Conservation (phyloP, 768 basidiomycete genomes). For the Pulveroboletus sp. region DNA sequence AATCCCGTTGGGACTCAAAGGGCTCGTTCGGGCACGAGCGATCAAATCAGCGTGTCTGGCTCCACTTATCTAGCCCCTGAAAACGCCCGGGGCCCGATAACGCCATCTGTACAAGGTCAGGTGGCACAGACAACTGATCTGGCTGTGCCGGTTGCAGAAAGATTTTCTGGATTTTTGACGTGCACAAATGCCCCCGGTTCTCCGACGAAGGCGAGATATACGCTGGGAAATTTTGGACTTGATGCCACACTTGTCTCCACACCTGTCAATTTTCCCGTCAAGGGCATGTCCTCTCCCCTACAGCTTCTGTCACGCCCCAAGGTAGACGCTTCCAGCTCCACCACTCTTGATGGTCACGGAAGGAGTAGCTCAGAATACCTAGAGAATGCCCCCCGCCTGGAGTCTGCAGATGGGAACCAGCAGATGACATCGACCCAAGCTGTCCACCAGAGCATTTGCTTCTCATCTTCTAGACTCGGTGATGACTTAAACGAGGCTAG, state of each 20-base stretch:
- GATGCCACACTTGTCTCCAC: not conserved
- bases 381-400: not conserved
- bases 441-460: not conserved
- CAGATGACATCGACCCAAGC: not conserved
- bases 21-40: not conserved
- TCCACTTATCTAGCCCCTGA: conserved; percentile 8
- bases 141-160: conserved; percentile 3
- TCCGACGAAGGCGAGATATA: not conserved
- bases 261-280: not conserved
- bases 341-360: conserved; percentile 8
- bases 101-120: not conserved
- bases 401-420: not conserved
- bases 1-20: not conserved
- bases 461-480: not conserved
- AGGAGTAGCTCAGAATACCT: not conserved
- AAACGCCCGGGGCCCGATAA: not conserved
- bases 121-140: not conserved
- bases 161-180: not conserved
- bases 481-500: not conserved
- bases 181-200: not conserved
- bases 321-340: conserved; percentile 3
- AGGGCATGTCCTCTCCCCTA: not conserved
- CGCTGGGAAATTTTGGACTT: not conserved
- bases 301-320: not conserved
- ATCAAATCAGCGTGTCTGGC: conserved; percentile 5